Base-by-base conservation (phyloP, 352 stramenopile species). In the Phytophthora hibernalis region DNA sequence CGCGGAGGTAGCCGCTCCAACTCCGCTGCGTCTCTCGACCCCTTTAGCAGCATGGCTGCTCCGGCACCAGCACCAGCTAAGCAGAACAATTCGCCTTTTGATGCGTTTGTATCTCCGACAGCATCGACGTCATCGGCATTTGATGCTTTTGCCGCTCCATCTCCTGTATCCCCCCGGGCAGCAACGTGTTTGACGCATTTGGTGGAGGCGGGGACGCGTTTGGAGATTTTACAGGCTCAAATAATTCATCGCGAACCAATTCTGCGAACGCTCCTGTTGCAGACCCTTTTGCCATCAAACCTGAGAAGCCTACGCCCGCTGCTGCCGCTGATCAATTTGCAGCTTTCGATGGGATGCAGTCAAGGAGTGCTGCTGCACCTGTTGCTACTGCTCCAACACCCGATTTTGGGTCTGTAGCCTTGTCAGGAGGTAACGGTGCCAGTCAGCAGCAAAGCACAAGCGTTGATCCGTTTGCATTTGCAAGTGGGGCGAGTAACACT, bases 391-490 rank as follows among this genome's bases (percentile, higher is more conserved):
- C 60, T 31, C 40, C 69, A 21, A 54, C 69, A 24, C 16, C 73
- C 16, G 43, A 63, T 31, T 76, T 76, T 16, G 57, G 61, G 13
- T 56, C 64, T 52, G 18, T 30, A 54, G 44, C 51, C 7, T 68
- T 69, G 28, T 37, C 47, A 31, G 44, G 49, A 54, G 35, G 37
- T 18, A 74, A 50, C 54, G 56, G 12, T 28, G 43, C 47, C 13
- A 62, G 22, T 3, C 58, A 73, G 9, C 70, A 75, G 20, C 65
- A 73, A 70, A 51, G 44, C 8, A 40, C 44, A 16, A 70, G 30
- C n/a, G 74, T 60, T 21, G 80, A 90, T 64, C 85, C 74, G 3
- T 90, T 93, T 42, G 70, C 63, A 5, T 87, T 89, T 67, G 71
- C 64, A 50, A 73, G 62, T 24, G 66, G 58, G 26, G 51, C 43